Evolutionary conservation across 371 early-diverging fungal genomes (phyloP).

Genomic region (Syncephalastrum sp.): DNA sequence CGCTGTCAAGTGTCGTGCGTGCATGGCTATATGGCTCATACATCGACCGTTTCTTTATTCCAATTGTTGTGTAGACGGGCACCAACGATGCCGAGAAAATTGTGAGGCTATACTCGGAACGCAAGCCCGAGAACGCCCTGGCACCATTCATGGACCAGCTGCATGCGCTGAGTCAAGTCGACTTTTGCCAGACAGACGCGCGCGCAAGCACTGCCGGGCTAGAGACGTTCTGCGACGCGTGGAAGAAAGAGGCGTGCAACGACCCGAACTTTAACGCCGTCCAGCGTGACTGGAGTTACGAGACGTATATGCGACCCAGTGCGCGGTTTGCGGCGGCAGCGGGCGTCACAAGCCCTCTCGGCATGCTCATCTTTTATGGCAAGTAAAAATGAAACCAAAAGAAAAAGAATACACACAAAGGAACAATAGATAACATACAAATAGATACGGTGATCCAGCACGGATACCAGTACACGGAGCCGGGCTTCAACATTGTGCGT

Average conservation of each 20-base stretch:
- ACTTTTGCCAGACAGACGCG: conserved; percentile 23
- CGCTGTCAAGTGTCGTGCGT: neutral
- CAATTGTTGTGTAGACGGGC: conserved; percentile 30
- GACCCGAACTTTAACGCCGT: conserved; percentile 23
- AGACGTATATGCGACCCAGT: conserved; percentile 34
- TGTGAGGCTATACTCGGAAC: conserved; percentile 29
- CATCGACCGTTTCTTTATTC: neutral
- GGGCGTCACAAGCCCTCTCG: conserved; percentile 27
- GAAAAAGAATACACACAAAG: too few relatives aligned
- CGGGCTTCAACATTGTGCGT: conserved; percentile 34
- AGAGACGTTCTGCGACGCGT: conserved; percentile 25
- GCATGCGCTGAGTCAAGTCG: conserved; percentile 23
- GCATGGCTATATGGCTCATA: neutral
- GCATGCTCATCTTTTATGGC: conserved; percentile 47
- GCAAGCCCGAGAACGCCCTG: conserved; percentile 26
- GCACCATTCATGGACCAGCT: conserved; percentile 21
- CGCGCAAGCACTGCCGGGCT: conserved; percentile 22
- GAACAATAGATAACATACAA: neutral
- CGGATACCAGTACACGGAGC: conserved; percentile 41
- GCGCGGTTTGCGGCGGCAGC: conserved; percentile 33
- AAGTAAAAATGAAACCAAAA: neutral
- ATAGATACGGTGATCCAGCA: conserved; percentile 44
- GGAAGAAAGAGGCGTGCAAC: conserved; percentile 30
- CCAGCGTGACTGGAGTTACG: conserved; percentile 29
- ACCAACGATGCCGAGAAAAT: conserved; percentile 51